Base-by-base conservation (phyloP, 2,329 filamentous ascomycete genomes). In the Cladorrhinum sp. region DNA sequence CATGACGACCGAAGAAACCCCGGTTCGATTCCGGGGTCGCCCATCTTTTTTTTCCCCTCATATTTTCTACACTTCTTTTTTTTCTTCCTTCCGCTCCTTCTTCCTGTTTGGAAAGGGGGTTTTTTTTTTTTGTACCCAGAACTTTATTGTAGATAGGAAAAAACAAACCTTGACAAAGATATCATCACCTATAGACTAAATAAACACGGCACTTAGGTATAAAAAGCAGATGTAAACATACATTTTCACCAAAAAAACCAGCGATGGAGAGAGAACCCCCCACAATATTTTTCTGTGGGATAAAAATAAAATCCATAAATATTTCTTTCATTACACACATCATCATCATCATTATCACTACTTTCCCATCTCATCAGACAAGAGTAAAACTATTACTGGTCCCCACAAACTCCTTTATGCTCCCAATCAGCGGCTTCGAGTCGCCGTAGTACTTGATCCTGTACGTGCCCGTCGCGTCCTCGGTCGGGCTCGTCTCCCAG, bases 391-490 rank as follows among this genome's bases (percentile, higher is more conserved):
- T 24, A 12, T 70, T 62, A 59, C 69, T 74, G 22, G 60, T 64
- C 22, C 73, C 72, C 23, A 62, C 64, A 76, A 96, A 96, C 7
- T 81, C 75, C 13, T 79, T 84, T 48, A 95, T 85, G 10, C 70
- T 75, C 0, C 88, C 90, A 13, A 78, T 78, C 61, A 85, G 71
- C 18, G 79, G 77, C 80, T 92, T 96, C 18, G 84, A 80, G 75
- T 96, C 91, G 0, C 93, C 93, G 75, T 87, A 92, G 71, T 96
- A 96, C 73, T 80, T 82, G 49, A 96, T 75, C 36, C 92, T 79
- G 74, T 96, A 96, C 63, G 79, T 83, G 90, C 92, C 9, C 71
- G 74, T 66, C 77, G 76, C 45, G 78, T 79, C 65, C 48, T 50
- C 49, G 9, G 41, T 50, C n/a, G 68, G 57, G 73, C 89, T 87